Evolutionary conservation across 257 asterid species (phyloP).

Genomic region (Solanum pinnatisectum): DNA sequence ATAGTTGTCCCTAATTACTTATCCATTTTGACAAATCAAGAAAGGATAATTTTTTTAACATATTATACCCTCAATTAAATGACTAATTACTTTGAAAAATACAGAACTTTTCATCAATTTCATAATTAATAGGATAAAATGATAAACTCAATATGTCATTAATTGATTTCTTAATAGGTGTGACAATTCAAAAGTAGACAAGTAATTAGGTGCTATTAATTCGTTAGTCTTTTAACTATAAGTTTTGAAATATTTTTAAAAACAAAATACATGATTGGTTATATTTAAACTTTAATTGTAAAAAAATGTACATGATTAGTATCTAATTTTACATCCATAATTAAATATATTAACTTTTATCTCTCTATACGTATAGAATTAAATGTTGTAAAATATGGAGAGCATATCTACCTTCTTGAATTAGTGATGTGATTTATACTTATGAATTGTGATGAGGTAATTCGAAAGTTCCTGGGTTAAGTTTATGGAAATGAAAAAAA

Average conservation of each 20-base stretch:
- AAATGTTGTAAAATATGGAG: neutral
- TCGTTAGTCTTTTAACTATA: neutral
- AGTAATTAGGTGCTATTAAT: neutral
- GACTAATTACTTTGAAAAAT: no score
- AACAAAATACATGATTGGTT: neutral
- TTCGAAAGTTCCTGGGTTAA: rapidly evolving
- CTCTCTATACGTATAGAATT: neutral
- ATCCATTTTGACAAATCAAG: no score
- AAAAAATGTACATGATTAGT: neutral
- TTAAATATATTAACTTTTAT: neutral
- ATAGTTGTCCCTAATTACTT: no score
- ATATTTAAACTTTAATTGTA: neutral
- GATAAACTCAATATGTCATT: no score
- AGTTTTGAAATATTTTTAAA: neutral
- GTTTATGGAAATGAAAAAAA: neutral
- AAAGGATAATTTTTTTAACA: no score
- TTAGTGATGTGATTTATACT: neutral
- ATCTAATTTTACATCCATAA: neutral
- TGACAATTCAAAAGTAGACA: no score
- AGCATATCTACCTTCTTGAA: neutral
- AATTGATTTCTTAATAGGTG: no score
- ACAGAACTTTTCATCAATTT: no score
- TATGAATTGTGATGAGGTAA: no score
- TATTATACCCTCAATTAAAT: no score
- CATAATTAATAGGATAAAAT: no score